Evolutionary conservation across 305 asterid species (phyloP).

Genomic region (Plantago lanceolata): DNA sequence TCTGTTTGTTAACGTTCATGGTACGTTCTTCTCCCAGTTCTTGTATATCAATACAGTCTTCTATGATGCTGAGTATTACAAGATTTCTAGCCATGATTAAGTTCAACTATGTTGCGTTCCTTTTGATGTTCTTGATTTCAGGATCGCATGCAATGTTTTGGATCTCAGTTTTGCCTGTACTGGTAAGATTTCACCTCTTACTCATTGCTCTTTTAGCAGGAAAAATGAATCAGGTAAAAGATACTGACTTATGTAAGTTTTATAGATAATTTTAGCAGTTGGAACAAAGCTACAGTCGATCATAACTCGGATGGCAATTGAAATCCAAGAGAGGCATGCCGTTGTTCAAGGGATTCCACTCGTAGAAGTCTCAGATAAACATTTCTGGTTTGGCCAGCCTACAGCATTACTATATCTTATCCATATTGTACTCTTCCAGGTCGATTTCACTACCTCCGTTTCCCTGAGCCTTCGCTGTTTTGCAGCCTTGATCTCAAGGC

Average conservation of each 20-base stretch:
- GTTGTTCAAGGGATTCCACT: slow-evolving; percentile 87
- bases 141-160: slow-evolving; percentile 60
- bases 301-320: slow-evolving; percentile 78
- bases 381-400: slow-evolving; percentile 77
- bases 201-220: not conserved
- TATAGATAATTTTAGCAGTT: slow-evolving; percentile 58
- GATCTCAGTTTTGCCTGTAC: slow-evolving; percentile 63
- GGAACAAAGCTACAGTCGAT: slow-evolving; percentile 89
- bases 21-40: slow-evolving; percentile 27
- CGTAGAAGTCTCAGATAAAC: slow-evolving; percentile 75
- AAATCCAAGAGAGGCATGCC: slow-evolving; percentile 81
- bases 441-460: slow-evolving; percentile 10
- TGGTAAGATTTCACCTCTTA: slow-evolving; percentile 41
- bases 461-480: not conserved
- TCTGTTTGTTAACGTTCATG: slow-evolving; percentile 66
- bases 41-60: not conserved
- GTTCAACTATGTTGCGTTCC: too few relatives aligned
- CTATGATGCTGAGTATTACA: not conserved
- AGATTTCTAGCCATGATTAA: not conserved
- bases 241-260: slow-evolving; percentile 31
- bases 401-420: slow-evolving; percentile 54
- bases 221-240: not conserved
- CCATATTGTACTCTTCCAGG: slow-evolving; percentile 84
- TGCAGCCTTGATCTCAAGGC: not conserved
- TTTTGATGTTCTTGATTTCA: slow-evolving; percentile 29